Percentiles rank a stretch among this genome's conserved stretches.
phyloP scores from a whole-genome alignment of 495 filamentous ascomycete genomes.

The Hypoxylon lienhwacheense region DNA sequence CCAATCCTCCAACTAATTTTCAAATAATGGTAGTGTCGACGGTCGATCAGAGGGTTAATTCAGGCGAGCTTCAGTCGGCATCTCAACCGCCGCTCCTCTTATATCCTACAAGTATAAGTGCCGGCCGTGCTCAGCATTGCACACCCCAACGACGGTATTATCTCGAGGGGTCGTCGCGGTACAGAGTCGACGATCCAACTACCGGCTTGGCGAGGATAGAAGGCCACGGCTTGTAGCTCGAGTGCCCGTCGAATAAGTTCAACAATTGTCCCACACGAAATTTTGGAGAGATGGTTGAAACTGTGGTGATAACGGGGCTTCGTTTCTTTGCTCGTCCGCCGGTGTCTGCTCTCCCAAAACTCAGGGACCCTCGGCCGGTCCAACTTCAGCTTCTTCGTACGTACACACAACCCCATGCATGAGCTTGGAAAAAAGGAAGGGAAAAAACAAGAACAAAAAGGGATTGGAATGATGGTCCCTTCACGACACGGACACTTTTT shows the following conservation, averaged over 20 bases:
- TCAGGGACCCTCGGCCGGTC: conserved; percentile 23
- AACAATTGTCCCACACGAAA: conserved; percentile 9
- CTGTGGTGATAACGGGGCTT: conserved; percentile 5
- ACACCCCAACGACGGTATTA: conserved; percentile 2
- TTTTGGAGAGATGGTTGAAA: neutral
- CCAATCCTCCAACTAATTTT: conserved; percentile 14
- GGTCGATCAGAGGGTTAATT: conserved; percentile 13
- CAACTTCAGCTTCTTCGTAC: conserved; percentile 27
- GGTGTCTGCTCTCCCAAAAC: conserved; percentile 18
- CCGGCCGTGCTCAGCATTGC: conserved; percentile 15
- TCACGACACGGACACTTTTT: conserved; percentile 34
- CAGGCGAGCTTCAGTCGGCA: conserved; percentile 19
- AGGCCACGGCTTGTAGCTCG: conserved; percentile 10
- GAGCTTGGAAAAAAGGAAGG: conserved; percentile 9
- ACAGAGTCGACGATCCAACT: conserved; percentile 11
- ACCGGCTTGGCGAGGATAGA: conserved; percentile 1
- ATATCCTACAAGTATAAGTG: conserved; percentile 11
- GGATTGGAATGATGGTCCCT: conserved; percentile 27
- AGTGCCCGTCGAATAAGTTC: conserved; percentile 9
- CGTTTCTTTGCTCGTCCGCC: neutral
- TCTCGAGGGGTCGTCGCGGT: conserved; percentile 6
- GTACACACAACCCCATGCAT: conserved; percentile 19
- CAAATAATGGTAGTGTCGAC: conserved; percentile 14
- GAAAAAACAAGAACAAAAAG: conserved; percentile 28
- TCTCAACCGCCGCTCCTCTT: conserved; percentile 19